Evolutionary conservation across 305 asterid species (phyloP), one percentile per base, ranked within the genome.

Genomic region (Stenogyne calaminthoides): DNA sequence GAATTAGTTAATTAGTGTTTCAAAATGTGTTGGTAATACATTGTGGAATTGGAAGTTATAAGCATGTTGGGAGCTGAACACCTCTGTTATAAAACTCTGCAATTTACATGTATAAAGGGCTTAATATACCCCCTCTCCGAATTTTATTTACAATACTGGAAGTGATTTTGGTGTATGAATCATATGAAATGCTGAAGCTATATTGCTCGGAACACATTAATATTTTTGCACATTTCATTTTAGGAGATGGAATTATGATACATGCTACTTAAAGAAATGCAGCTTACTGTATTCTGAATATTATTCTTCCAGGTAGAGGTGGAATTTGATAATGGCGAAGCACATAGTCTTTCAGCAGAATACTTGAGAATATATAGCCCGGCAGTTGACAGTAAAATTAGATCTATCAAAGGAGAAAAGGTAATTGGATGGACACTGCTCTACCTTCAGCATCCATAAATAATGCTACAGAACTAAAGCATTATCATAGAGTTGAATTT

Each of bases 371-470:
- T 91, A 34, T 82, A 74, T 76, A 91, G 97, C 80, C 97, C 95
- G 2, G 94, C 97, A 40, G 97, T 82, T 47, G 95, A 89, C 79
- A 86, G 93, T 82, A 91, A 89, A 75, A 84, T 89, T 61, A 82
- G 92, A 84, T 84, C 88, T 20, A 83, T 89, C 56, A 86, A 85
- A 56, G 96, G 93, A 72, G 93, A 94, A 84, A 91, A 88, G 97
- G 96, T 93, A 81, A 67, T 67, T 9, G 7, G 15, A 22, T 18
- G 12, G 9, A 12, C 16, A 34, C 40, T 60, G 29, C 29, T 18
- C 20, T 57, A 20, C 16, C 37, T 47, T 60, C 47, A 36, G 15
- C 54, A 39, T 40, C 42, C 66, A 32, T 39, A 27, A 18, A 25
- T 32, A 59, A 59, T 40, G 61, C 57, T 52, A 12, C 16, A 3